Conservation (phyloP, 192 early-diverging fungal species). For the Entrophospora sp. region DNA sequence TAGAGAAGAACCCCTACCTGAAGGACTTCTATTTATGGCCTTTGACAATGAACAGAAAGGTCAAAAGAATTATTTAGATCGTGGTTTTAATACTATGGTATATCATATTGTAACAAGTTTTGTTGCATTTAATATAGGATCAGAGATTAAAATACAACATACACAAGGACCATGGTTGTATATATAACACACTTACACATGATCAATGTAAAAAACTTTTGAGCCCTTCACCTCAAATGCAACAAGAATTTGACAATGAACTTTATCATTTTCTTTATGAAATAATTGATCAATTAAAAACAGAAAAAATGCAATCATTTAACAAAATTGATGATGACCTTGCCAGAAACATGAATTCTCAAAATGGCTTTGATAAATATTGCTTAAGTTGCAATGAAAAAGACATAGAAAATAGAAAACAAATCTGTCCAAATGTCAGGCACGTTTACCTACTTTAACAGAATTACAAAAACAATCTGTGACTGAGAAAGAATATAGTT, state of each 20-base stretch:
- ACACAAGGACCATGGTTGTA: no score
- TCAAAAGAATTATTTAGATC: no score
- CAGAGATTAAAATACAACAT: no score
- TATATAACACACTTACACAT: no score
- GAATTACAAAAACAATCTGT: neutral
- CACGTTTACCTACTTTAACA: neutral
- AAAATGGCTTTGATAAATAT: neutral
- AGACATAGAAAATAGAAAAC: neutral
- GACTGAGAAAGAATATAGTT: neutral
- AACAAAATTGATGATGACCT: neutral
- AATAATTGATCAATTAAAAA: neutral
- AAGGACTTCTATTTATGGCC: neutral
- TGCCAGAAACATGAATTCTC: neutral
- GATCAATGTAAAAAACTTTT: neutral
- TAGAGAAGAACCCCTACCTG: neutral
- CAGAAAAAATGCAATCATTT: neutral
- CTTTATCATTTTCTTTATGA: neutral
- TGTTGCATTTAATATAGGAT: no score
- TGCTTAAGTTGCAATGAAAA: neutral
- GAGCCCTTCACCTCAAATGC: neutral
- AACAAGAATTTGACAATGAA: slow-evolving; percentile 3
- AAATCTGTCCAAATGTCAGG: neutral
- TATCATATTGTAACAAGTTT: no score
- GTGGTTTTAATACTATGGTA: no score
- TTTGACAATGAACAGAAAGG: slow-evolving; percentile 3